Base-by-base conservation (phyloP, 2,329 filamentous ascomycete species). In the Claviceps africana region DNA sequence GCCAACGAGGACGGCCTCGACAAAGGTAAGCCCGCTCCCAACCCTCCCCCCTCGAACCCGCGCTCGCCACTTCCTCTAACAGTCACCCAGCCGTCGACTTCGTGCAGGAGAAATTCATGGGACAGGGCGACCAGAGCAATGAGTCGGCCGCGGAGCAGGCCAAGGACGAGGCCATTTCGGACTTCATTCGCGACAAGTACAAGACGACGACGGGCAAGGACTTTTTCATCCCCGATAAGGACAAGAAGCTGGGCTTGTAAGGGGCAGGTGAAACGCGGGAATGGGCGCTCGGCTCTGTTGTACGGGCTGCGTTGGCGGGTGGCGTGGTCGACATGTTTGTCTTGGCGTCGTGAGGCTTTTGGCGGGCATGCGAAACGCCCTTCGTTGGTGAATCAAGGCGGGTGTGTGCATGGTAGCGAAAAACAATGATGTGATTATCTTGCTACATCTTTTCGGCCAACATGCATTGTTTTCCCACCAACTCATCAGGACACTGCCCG, bases 1-100 rank as follows among this genome's bases (percentile, higher is more conserved):
- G 83, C 88, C 78, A 85, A 89, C 60, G 86, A 93, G 67, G 86
- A 91, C 62, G 70, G 67, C n/a, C 78, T 93, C 50, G 87, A 93
- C 71, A 93, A 93, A 72, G 83, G 86, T 88, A 47, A 33, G 10
- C 17, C 4, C 8, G 3, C 17, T 5, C 7, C 17, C 37, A 47
- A 33, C 5, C 17, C 4, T 19, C 1, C 17, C 17, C 7, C 17
- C 37, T 2, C 25, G 25, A 5, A 3, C 5, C 25, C 25, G 25
- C 5, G 25, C 3, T 5, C 25, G 25, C 25, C 25, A 25, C 25
- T 5, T 5, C 21, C 3, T 11, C 10, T 11, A 28, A 39, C 48
- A 28, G 44, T 6, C 1, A 43, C 30, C 25, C 56, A 91, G 87
- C 79, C 50, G 73, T 91, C 72, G 87, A 93, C 67, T 80, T 77